A percentile compares a stretch with the other conserved stretches of the same genome.
phyloP scores from a whole-genome alignment of 371 early-diverging fungal species.

The Mucor irregularis region DNA sequence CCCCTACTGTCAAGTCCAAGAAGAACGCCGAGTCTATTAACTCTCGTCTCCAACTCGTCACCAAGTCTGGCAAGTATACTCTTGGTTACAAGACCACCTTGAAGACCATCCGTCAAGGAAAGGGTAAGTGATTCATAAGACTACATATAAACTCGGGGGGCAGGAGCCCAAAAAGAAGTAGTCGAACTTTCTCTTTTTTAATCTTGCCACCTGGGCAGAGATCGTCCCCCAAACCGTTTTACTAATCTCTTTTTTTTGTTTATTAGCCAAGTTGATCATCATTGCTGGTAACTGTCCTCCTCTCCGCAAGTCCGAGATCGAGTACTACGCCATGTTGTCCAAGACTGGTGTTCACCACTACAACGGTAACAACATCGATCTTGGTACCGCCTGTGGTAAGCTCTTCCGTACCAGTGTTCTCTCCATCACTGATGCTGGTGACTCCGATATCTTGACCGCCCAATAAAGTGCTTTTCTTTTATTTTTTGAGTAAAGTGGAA shows the following conservation, averaged over 20 bases:
- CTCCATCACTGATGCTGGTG: conserved; percentile 98
- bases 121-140: conserved; percentile 63
- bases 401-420: conserved; percentile 91
- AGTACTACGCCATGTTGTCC: conserved; percentile 99
- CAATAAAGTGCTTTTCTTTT: conserved; percentile 33
- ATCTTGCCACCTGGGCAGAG: conserved; percentile 22
- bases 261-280: conserved; percentile 94
- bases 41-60: conserved; percentile 96
- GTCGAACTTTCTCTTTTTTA: not conserved
- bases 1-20: conserved; percentile 67
- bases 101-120: conserved; percentile 95
- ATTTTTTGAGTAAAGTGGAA: no score
- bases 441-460: conserved; percentile 71
- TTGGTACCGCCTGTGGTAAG: conserved; percentile 99
- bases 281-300: conserved; percentile 98
- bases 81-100: conserved; percentile 98
- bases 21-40: conserved; percentile 93
- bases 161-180: conserved; percentile 10
- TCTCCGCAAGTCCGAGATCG: conserved; percentile 98
- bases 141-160: conserved; percentile 5
- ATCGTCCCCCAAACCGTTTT: conserved; percentile 37
- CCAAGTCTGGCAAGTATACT: conserved; percentile 98
- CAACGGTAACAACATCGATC: conserved; percentile 97
- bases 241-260: not conserved
- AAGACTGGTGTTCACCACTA: conserved; percentile 99